phyloP scores from a whole-genome alignment of 768 basidiomycete genomes.

The Macrolepiota albuminosa region DNA sequence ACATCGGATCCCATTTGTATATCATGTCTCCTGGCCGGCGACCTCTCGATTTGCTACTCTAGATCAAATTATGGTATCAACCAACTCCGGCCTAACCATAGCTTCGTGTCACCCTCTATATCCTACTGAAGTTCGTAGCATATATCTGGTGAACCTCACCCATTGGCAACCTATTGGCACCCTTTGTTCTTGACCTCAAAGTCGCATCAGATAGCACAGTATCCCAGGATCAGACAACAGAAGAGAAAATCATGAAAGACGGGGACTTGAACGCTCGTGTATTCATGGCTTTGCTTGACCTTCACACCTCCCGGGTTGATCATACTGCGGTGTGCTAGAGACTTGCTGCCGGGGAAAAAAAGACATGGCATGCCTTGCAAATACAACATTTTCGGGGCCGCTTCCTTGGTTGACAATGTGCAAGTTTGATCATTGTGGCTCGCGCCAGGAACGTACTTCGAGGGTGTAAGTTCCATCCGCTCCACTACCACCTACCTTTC shows the following conservation, averaged over 20 bases:
- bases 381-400: neutral
- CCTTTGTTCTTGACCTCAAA: neutral
- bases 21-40: neutral
- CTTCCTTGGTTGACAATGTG: neutral
- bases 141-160: neutral
- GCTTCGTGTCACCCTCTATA: neutral
- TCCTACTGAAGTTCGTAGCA: neutral
- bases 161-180: neutral
- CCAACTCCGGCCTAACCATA: neutral
- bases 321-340: neutral
- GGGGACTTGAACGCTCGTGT: neutral
- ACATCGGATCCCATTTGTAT: neutral
- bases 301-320: neutral
- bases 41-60: neutral
- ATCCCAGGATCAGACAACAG: neutral
- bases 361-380: neutral
- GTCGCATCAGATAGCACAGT: too few species aligned
- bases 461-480: neutral
- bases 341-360: neutral
- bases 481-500: neutral
- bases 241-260: neutral
- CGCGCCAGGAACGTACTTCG: neutral
- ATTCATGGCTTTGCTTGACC: neutral
- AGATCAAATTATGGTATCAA: neutral
- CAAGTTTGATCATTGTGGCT: neutral